These are phyloP conservation scores for Magnolia changhungtana DNA, from an alignment of 164 flowering plant species.

Conservation along the genomic window DNA sequence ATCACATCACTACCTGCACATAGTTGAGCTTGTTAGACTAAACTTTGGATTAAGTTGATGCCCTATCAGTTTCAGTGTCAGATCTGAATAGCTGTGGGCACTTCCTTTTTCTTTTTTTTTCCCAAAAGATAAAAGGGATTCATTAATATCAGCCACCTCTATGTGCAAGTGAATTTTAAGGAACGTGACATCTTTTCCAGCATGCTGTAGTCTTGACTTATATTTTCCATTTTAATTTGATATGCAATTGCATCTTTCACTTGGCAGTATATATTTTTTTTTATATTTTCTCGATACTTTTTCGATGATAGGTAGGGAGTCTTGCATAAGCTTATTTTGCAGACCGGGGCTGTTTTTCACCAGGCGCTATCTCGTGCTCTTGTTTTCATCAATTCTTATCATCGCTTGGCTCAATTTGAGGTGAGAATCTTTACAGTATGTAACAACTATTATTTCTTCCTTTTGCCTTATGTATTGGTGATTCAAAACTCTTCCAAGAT, in stretches of 20 bases:
- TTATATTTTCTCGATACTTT: conserved; percentile 7
- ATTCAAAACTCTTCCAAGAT: neutral
- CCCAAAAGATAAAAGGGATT: no score
- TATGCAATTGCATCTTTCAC: neutral
- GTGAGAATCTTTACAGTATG: conserved; percentile 28
- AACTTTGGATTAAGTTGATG: no score
- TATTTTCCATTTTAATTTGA: neutral
- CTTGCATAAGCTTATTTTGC: conserved; percentile 84
- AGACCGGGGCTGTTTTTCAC: conserved; percentile 59
- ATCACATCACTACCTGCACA: no score
- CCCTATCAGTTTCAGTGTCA: no score
- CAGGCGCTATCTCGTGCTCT: conserved; percentile 49
- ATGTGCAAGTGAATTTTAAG: no score
- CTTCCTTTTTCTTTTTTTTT: no score
- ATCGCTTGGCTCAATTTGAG: conserved; percentile 93
- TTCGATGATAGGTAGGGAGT: conserved; percentile 65
- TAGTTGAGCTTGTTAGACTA: no score
- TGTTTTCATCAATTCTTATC: conserved; percentile 68
- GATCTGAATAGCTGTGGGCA: no score
- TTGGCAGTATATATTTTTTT: neutral
- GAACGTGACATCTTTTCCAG: neutral
- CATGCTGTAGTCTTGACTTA: neutral
- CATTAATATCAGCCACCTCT: no score
- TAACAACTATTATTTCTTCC: no score
- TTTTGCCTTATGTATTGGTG: neutral